These are phyloP conservation scores for Mycena pura DNA, from an alignment of 768 basidiomycete species.

Conservation along the genomic window DNA sequence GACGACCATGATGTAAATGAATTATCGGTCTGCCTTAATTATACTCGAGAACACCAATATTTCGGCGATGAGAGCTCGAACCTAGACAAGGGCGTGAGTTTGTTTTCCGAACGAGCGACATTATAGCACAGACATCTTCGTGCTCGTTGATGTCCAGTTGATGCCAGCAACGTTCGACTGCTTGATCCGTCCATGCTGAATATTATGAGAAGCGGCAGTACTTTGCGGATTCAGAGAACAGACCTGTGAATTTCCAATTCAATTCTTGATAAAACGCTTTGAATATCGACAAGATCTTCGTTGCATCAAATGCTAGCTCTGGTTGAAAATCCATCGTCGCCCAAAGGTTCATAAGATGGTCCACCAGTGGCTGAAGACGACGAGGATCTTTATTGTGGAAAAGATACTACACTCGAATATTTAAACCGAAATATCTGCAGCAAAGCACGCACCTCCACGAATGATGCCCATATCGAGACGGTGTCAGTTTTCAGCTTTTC, in stretches of 20 bases:
- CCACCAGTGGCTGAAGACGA: constrained; percentile 78
- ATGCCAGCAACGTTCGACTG: constrained; percentile 70
- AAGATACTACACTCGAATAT: constrained; percentile 59
- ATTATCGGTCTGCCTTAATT: constrained; percentile 59
- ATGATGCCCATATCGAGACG: constrained; percentile 77
- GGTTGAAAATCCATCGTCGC: constrained; percentile 75
- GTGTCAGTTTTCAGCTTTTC: constrained; percentile 84
- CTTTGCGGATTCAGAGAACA: neutral
- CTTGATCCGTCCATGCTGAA: constrained; percentile 71
- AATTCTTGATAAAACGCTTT: constrained; percentile 76
- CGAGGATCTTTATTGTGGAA: constrained; percentile 85
- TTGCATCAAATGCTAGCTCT: constrained; percentile 83
- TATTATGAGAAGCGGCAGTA: no score
- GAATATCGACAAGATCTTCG: constrained; percentile 73
- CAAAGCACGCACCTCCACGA: constrained; percentile 62
- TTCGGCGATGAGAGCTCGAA: constrained; percentile 79
- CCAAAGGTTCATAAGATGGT: constrained; percentile 72
- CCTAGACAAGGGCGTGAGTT: constrained; percentile 44
- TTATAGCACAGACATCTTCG: constrained; percentile 63
- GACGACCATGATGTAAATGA: neutral
- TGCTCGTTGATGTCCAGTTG: constrained; percentile 74
- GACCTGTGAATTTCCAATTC: constrained; percentile 72
- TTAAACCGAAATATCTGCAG: neutral
- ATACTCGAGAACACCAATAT: constrained; percentile 74
- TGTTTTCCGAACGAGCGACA: neutral